Base-by-base conservation (phyloP, 2,329 filamentous ascomycete species). In the Parafenestella ontariensis region DNA sequence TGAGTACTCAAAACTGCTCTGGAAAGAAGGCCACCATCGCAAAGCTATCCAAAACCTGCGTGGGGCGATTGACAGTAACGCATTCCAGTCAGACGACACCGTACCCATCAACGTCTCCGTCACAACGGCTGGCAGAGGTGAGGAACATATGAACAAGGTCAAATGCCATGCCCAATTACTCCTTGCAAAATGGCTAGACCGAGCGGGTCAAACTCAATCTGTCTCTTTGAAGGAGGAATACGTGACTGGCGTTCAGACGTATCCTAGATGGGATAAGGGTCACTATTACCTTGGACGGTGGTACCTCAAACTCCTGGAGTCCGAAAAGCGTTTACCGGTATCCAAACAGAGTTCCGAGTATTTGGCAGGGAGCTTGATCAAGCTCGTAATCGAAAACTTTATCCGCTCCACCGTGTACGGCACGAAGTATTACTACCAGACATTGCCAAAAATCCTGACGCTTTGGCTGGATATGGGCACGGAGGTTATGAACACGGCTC, bases 241-340 rank as follows among this genome's bases (percentile, higher is more conserved):
- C 67, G 89, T 92, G 58, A 85, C 89, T 62, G 93, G 93, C 1
- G 86, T 90, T n/a, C 87, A 85, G 70, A 87, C 85, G 2, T 79
- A 74, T 59, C 78, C 81, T 5, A 86, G 86, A 46, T 99, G 94
- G 93, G 95, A 99, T 72, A 98, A 97, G 76, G 93, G 92, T 0
- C 94, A 98, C 72, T 99, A 98, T 74, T 96, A 97, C 73, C 84
- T 99, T 9, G 95, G 95, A 5, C 92, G 94, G 42, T 92, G 98
- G 76, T 99, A 99, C 82, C 96, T 96, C 74, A 99, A 97, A 75
- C 85, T 98, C 3, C 81, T 97, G 3, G 94, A 98, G 67, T 91
- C 92, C 0, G 92, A 98, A 73, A 93, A 92, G 74, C 81, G 84
- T 1, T 85, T 96, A 47, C 87, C 89, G 33, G 81, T 85, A 17